These are phyloP conservation scores for Leccinum pallidistipes DNA, from an alignment of 1,284 basidiomycete species.

Conservation along the genomic window DNA sequence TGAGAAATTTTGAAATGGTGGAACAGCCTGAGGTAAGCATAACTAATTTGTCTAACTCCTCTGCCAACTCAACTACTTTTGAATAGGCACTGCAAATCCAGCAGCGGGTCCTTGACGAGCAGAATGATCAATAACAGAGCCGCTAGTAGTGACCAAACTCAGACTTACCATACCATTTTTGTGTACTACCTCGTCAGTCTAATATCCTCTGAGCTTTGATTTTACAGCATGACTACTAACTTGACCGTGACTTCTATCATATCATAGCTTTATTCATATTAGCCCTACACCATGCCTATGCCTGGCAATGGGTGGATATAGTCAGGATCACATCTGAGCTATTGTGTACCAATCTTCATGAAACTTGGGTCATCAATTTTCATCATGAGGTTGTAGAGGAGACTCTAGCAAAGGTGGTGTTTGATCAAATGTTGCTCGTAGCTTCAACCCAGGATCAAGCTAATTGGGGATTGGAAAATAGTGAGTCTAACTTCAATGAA, in stretches of 20 bases:
- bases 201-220: too few species aligned
- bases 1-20: too few species aligned
- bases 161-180: too few species aligned
- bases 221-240: too few species aligned
- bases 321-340: background rate
- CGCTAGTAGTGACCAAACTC: too few species aligned
- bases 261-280: background rate
- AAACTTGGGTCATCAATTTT: background rate
- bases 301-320: background rate
- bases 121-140: too few species aligned
- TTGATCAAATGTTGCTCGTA: background rate
- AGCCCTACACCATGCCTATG: background rate
- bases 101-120: too few species aligned
- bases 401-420: background rate
- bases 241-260: background rate
- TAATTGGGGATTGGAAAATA: background rate
- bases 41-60: too few species aligned
- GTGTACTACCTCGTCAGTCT: too few species aligned
- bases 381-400: background rate
- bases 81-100: too few species aligned
- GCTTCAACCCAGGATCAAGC: background rate
- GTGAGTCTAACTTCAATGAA: background rate
- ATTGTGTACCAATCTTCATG: background rate
- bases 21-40: too few species aligned
- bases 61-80: too few species aligned